Percentiles rank a stretch among this genome's conserved stretches.
Evolutionary conservation across 371 early-diverging fungal species (phyloP).

Genomic region (Syncephalis fuscata): DNA sequence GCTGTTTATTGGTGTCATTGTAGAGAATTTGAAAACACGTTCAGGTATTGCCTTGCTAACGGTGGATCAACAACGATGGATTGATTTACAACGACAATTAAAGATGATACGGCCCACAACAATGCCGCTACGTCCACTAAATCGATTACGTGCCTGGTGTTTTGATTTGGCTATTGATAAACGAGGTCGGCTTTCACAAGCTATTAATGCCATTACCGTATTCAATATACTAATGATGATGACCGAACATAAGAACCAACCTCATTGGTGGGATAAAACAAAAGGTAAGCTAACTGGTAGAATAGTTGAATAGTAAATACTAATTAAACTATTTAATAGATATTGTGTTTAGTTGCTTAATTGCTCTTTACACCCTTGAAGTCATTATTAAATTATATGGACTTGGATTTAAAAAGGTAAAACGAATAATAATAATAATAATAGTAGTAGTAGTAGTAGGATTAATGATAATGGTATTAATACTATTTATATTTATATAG

Average conservation of each 20-base stretch:
- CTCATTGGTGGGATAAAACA: neutral
- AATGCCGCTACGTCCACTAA: conserved; percentile 20
- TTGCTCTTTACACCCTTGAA: conserved; percentile 23
- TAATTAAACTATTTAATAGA: conserved; percentile 8
- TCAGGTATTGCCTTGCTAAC: conserved; percentile 48
- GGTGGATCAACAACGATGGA: conserved; percentile 48
- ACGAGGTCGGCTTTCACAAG: conserved; percentile 17
- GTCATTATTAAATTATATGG: conserved; percentile 28
- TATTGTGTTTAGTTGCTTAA: neutral
- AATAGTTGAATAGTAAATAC: neutral
- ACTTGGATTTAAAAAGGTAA: conserved; percentile 23
- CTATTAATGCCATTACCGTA: conserved; percentile 25
- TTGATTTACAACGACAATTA: conserved; percentile 44
- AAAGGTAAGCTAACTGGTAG: conserved; percentile 17
- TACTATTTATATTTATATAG: conserved; percentile 3
- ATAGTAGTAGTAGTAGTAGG: too few species aligned
- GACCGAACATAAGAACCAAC: conserved; percentile 20
- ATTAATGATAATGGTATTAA: too few species aligned
- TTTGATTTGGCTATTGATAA: conserved; percentile 27
- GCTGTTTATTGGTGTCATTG: conserved; percentile 48
- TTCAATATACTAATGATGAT: conserved; percentile 33
- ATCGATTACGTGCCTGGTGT: conserved; percentile 18
- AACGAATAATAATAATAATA: too few species aligned
- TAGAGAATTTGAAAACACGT: conserved; percentile 41
- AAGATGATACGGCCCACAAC: conserved; percentile 38